These are phyloP conservation scores for Leccinum boreale DNA, from an alignment of 768 basidiomycete species.

Conservation along the genomic window DNA sequence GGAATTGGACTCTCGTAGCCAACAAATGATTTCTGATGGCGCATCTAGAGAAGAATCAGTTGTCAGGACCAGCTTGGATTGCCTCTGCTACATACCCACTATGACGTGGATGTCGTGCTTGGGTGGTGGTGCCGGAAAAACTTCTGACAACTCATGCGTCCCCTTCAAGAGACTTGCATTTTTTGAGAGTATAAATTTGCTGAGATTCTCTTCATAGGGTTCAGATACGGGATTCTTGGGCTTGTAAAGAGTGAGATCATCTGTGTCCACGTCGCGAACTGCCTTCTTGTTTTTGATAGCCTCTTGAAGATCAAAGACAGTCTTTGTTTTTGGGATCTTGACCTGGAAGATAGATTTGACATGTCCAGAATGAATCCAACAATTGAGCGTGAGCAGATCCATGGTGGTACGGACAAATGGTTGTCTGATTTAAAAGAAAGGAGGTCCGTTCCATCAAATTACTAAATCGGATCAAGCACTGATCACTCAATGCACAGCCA, in stretches of 20 bases:
- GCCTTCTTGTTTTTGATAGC: not conserved
- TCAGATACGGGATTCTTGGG: not conserved
- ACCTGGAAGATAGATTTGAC: not conserved
- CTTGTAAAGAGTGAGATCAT: not conserved
- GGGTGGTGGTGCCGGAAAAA: not conserved
- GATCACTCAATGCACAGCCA: conserved; percentile 5
- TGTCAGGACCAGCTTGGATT: too few relatives aligned
- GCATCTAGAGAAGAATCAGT: too few relatives aligned
- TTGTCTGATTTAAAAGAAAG: too few relatives aligned
- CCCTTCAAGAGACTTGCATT: too few relatives aligned
- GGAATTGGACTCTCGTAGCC: too few relatives aligned
- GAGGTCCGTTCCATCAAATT: not conserved
- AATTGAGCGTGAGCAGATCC: not conserved
- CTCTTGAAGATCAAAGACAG: not conserved
- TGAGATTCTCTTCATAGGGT: not conserved
- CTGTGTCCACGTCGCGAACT: not conserved
- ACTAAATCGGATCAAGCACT: not conserved
- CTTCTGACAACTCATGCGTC: not conserved
- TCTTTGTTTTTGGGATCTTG: not conserved
- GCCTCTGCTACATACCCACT: too few relatives aligned
- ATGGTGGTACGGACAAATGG: not conserved
- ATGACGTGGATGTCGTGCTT: not conserved
- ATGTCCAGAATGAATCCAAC: not conserved
- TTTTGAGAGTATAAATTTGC: not conserved
- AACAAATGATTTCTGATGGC: too few relatives aligned